These are phyloP conservation scores for Penicillium cataractarum DNA, from an alignment of 495 filamentous ascomycete species.

Conservation along the genomic window DNA sequence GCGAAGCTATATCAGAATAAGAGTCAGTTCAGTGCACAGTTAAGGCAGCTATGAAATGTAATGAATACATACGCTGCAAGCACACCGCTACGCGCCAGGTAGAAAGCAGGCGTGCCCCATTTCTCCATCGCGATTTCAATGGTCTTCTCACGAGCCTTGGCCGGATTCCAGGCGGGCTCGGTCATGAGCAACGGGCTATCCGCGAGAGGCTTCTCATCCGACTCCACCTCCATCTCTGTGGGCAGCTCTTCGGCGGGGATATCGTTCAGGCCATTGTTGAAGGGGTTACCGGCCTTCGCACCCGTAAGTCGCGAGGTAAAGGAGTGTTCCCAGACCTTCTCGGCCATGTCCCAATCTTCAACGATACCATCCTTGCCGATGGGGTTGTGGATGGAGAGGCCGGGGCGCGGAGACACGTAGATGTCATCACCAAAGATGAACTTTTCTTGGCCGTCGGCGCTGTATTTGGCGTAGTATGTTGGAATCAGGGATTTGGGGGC, in stretches of 20 bases:
- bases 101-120: conserved; percentile 93
- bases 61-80: conserved; percentile 59
- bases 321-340: conserved; percentile 86
- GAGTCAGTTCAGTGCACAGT: not conserved
- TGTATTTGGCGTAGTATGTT: conserved; percentile 76
- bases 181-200: conserved; percentile 94
- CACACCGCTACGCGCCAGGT: conserved; percentile 72
- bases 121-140: conserved; percentile 96
- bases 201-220: conserved; percentile 74
- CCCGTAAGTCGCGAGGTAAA: conserved; percentile 79
- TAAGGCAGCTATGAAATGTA: not conserved
- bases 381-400: conserved; percentile 83
- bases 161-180: conserved; percentile 88
- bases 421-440: conserved; percentile 83
- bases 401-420: conserved; percentile 73
- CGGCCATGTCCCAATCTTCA: conserved; percentile 93
- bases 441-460: conserved; percentile 58
- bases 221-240: conserved; percentile 70
- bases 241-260: conserved; percentile 60
- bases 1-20: conserved; percentile 63
- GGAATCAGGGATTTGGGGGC: conserved; percentile 90
- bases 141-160: conserved; percentile 84
- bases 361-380: conserved; percentile 89
- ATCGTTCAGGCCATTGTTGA: conserved; percentile 78
- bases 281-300: conserved; percentile 61